A percentile compares a stretch with the other conserved stretches of the same genome.
phyloP scores from a whole-genome alignment of 2,329 filamentous ascomycete species.

The Sarocladium brachiariae region DNA sequence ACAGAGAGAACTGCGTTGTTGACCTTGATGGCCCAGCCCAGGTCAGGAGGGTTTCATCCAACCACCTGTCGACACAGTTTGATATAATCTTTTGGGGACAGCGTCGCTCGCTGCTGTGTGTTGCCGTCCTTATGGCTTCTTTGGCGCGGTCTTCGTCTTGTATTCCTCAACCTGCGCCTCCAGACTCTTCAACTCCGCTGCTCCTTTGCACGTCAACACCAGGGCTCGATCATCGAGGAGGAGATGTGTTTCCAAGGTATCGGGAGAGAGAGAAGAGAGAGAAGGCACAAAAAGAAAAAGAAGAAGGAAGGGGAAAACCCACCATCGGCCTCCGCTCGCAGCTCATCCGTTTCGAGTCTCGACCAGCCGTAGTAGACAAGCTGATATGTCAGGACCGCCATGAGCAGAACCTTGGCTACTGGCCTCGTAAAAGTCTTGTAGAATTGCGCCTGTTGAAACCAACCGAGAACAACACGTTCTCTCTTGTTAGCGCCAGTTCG shows the following conservation, averaged over 20 bases:
- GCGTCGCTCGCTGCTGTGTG: too few species aligned
- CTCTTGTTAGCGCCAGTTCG: too few species aligned
- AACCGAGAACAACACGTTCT: too few species aligned
- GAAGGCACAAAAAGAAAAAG: too few species aligned
- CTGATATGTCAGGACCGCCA: conserved; percentile 74
- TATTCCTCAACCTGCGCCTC: conserved; percentile 32
- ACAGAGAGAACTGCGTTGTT: too few species aligned
- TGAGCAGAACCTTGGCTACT: conserved; percentile 64
- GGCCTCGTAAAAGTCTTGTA: conserved; percentile 71
- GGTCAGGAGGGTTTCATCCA: not conserved
- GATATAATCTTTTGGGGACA: too few species aligned
- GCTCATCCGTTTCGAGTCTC: conserved; percentile 67
- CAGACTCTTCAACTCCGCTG: conserved; percentile 27
- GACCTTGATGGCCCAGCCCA: too few species aligned
- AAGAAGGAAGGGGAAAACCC: conserved; percentile 18
- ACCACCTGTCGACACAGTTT: too few species aligned
- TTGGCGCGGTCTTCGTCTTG: conserved; percentile 18
- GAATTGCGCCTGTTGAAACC: conserved; percentile 48
- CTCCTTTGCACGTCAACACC: not conserved
- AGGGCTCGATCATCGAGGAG: too few species aligned
- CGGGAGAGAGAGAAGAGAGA: too few species aligned
- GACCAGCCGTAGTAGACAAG: conserved; percentile 68
- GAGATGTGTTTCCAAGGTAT: too few species aligned
- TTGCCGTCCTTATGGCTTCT: conserved; percentile 15
- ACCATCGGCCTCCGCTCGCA: conserved; percentile 53